phyloP scores from a whole-genome alignment of 139 green algal genomes.

The Chlamydomonas urium region DNA sequence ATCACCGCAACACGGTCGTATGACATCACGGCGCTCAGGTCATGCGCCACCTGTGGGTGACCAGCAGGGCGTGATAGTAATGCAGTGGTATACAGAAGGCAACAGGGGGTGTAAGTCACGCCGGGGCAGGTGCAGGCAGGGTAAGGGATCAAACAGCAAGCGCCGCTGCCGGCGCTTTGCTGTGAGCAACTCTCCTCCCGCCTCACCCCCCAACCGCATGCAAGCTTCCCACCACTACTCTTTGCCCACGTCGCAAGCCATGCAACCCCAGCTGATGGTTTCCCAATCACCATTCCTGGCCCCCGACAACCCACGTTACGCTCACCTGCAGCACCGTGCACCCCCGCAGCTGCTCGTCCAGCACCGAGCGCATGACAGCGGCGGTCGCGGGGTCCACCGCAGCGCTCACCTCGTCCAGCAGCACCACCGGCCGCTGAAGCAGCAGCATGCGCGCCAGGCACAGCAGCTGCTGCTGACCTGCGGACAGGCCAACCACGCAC shows the following conservation, averaged over 20 bases:
- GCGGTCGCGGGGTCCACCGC: constrained; percentile 55
- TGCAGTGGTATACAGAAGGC: no score
- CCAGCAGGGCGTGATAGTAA: no score
- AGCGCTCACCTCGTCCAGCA: constrained; percentile 68
- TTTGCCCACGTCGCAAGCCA: no score
- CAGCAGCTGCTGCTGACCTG: constrained; percentile 77
- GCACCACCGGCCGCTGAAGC: constrained; percentile 41
- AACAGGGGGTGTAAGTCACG: no score
- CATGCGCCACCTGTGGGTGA: constrained; percentile 75
- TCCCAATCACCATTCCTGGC: constrained; percentile 1
- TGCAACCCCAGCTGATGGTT: no score
- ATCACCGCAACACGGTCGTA: constrained; percentile 63
- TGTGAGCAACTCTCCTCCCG: no score
- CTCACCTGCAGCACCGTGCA: constrained; percentile 27
- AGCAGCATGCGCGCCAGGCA: constrained; percentile 70
- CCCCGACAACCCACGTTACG: no score
- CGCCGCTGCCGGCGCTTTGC: no score
- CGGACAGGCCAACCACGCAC: constrained; percentile 25
- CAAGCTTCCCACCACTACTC: no score
- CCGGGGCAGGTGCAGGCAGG: no score
- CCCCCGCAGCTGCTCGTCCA: background rate
- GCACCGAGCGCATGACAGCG: constrained; percentile 46
- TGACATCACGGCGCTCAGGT: constrained; percentile 39
- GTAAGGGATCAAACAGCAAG: no score
- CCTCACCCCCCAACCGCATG: no score